Percentiles rank a stretch among this genome's conserved stretches.
Conservation (phyloP, 148 eudicot species). For the Agrostemma githago region DNA sequence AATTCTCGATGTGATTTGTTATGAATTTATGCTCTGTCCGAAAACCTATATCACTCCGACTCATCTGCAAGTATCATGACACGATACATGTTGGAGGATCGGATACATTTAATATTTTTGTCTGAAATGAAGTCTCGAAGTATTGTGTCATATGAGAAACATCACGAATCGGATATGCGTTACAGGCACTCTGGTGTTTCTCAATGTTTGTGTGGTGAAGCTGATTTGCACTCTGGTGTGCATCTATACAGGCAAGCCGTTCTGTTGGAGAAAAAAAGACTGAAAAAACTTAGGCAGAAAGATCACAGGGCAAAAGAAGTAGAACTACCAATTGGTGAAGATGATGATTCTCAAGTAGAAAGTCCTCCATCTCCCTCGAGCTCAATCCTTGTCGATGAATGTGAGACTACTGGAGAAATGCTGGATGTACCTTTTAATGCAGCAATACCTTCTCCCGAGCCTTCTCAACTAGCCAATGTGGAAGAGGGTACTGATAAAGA, state of each 20-base stretch:
- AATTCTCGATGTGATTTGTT: no score
- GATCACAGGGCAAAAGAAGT: slow-evolving; percentile 62
- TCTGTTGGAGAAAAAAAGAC: slow-evolving; percentile 52
- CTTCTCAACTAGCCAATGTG: slow-evolving; percentile 27
- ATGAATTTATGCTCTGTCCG: no score
- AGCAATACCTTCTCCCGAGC: slow-evolving; percentile 27
- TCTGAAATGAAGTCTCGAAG: no score
- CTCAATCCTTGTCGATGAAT: slow-evolving; percentile 29
- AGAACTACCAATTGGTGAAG: slow-evolving; percentile 41
- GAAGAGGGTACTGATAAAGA: slow-evolving; percentile 22
- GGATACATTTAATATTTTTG: no score
- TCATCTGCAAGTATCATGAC: no score
- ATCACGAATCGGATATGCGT: no score
- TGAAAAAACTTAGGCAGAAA: slow-evolving; percentile 70
- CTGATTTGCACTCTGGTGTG: slow-evolving; percentile 11
- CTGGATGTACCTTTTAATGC: slow-evolving; percentile 25
- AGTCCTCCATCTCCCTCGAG: slow-evolving; percentile 34
- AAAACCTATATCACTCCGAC: no score
- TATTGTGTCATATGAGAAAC: no score
- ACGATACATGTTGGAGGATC: no score
- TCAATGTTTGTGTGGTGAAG: not conserved
- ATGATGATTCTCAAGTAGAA: slow-evolving; percentile 27
- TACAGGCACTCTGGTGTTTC: no score
- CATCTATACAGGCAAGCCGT: slow-evolving; percentile 55
- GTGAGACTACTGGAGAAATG: slow-evolving; percentile 31